phyloP scores from a whole-genome alignment of 2,329 filamentous ascomycete genomes.

The Ramichloridium luteum region DNA sequence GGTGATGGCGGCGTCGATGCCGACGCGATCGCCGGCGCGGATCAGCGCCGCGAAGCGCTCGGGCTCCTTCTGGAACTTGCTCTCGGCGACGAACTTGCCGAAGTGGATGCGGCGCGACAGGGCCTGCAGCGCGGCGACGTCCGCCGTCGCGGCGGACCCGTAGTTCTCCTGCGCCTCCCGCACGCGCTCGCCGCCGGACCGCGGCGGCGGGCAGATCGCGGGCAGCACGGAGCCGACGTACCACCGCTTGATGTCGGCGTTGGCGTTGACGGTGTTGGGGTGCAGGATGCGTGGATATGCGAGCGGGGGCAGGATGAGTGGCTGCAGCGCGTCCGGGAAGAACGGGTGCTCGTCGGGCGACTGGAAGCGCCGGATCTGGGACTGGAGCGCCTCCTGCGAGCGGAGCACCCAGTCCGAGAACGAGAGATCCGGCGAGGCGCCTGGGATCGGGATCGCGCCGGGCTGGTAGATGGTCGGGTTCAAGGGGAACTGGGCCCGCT shows the following conservation, averaged over 20 bases:
- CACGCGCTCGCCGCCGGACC: slow-evolving; percentile 57
- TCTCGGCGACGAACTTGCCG: slow-evolving; percentile 95
- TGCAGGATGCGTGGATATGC: slow-evolving; percentile 82
- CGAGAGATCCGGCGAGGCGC: slow-evolving; percentile 56
- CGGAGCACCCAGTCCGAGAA: slow-evolving; percentile 90
- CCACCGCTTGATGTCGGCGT: slow-evolving; percentile 70
- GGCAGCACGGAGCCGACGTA: slow-evolving; percentile 80
- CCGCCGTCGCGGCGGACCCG: slow-evolving; percentile 79
- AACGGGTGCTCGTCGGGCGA: slow-evolving; percentile 96
- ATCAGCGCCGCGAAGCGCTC: slow-evolving; percentile 75
- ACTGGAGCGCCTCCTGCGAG: slow-evolving; percentile 84
- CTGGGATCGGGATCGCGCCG: slow-evolving; percentile 66
- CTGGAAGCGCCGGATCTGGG: slow-evolving; percentile 85
- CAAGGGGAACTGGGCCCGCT: slow-evolving; percentile 92
- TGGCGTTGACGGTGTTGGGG: slow-evolving; percentile 80
- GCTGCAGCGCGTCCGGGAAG: slow-evolving; percentile 70
- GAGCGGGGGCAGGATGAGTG: slow-evolving; percentile 75
- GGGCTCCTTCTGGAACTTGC: slow-evolving; percentile 76
- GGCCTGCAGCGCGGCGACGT: slow-evolving; percentile 82
- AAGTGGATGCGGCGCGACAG: slow-evolving; percentile 88
- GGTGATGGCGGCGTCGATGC: slow-evolving; percentile 82
- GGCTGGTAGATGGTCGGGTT: slow-evolving; percentile 78
- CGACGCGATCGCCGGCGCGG: slow-evolving; percentile 62
- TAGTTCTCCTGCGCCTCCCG: slow-evolving; percentile 90
- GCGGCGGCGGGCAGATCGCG: slow-evolving; percentile 61